phyloP scores from a whole-genome alignment of 768 basidiomycete species.

The Auriculariales sp. region DNA sequence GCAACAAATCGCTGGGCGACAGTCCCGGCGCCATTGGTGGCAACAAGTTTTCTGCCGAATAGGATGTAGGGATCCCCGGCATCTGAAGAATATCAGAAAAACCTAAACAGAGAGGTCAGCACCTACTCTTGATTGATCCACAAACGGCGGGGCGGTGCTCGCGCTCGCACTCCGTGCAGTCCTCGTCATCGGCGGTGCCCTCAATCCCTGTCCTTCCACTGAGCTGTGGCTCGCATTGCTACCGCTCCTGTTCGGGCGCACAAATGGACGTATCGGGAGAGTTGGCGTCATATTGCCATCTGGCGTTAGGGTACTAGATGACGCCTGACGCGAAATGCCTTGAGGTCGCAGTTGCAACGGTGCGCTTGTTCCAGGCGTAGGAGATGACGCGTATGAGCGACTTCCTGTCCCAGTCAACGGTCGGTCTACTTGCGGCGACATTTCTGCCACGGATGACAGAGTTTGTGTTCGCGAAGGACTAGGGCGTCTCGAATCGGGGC shows the following conservation, averaged over 20 bases:
- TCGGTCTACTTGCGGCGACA: not conserved
- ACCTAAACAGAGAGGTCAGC: conserved; percentile 3
- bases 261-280: not conserved
- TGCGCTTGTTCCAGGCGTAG: too few relatives aligned
- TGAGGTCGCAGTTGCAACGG: too few relatives aligned
- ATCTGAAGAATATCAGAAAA: conserved; percentile 46
- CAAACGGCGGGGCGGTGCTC: not conserved
- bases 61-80: too few relatives aligned
- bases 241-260: not conserved
- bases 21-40: not conserved
- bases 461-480: not conserved
- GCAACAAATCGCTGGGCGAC: conserved; percentile 37
- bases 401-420: too few relatives aligned
- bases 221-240: not conserved
- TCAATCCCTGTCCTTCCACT: not conserved
- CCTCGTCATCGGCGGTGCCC: not conserved
- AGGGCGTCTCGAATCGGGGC: not conserved
- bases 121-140: too few relatives aligned
- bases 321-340: too few relatives aligned
- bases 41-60: not conserved
- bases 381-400: too few relatives aligned
- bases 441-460: not conserved
- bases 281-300: not conserved
- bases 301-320: too few relatives aligned
- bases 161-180: not conserved